Evolutionary conservation across 176 grass and related monocot genomes (phyloP).

Genomic region (Musa schizocarpa): DNA sequence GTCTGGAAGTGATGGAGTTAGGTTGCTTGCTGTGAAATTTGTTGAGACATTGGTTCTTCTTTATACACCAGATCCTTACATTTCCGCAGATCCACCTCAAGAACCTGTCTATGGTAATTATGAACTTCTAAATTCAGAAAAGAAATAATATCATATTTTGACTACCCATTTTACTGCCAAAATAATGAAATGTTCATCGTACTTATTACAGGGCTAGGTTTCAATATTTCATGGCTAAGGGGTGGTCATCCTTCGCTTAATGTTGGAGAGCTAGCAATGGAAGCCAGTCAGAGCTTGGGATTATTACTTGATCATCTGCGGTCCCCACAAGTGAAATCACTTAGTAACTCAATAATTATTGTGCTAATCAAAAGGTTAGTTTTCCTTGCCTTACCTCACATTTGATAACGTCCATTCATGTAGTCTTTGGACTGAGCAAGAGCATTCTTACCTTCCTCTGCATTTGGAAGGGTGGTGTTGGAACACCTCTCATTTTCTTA

Average conservation of each 20-base stretch:
- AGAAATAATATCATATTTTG: background rate
- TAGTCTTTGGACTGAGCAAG: background rate
- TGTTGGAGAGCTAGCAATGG: slow-evolving; percentile 71
- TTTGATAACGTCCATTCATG: background rate
- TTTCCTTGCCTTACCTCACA: background rate
- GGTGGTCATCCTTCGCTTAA: slow-evolving; percentile 87
- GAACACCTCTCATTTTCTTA: background rate
- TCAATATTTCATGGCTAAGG: slow-evolving; percentile 88
- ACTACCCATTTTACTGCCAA: background rate
- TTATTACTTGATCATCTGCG: slow-evolving; percentile 84
- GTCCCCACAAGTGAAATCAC: slow-evolving; percentile 69
- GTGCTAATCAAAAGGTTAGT: slow-evolving; percentile 75
- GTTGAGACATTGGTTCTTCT: slow-evolving; percentile 73
- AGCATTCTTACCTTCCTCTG: background rate
- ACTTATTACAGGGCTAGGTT: slow-evolving; percentile 45
- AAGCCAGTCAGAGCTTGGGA: slow-evolving; percentile 88
- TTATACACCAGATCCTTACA: slow-evolving; percentile 69
- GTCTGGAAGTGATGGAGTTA: slow-evolving; percentile 67
- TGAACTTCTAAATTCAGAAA: background rate
- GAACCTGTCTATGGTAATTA: slow-evolving; percentile 45
- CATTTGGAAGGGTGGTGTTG: background rate
- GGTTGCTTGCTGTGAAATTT: slow-evolving; percentile 72
- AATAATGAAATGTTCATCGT: slow-evolving; percentile 14
- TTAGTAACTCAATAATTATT: slow-evolving; percentile 79
- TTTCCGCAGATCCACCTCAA: slow-evolving; percentile 62